Evolutionary conservation across 1,139 yeast genomes (phyloP), one percentile per base, ranked within the genome.

Genomic region (Blastobotrys capitulatus): DNA sequence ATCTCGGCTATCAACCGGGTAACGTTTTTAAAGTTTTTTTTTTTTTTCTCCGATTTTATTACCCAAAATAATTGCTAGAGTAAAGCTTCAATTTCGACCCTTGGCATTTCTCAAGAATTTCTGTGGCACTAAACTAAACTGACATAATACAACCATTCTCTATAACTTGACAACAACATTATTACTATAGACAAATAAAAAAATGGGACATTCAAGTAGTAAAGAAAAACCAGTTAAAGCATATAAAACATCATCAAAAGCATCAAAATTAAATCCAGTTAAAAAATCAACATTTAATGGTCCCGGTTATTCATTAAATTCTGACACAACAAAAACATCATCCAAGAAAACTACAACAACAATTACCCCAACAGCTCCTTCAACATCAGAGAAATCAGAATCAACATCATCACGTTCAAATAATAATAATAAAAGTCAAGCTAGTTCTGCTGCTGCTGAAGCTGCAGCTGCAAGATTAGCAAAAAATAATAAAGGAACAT

Each of bases 171-270:
- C n/a, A n/a, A 25, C 25, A 15, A 32, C 36, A 22, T 5, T 22
- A n/a, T n/a, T n/a, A n/a, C n/a, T n/a, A n/a, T n/a, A n/a, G n/a
- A n/a, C n/a, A 5, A 22, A 22, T 22, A 22, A 22, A 22, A 13
- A n/a, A 6, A 44, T 44, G 47, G 47, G 47, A 36, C 37, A 38
- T 16, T 37, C 42, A 12, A 6, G 22, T 13, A 44, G 47, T 29
- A 44, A 44, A 37, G 10, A 31, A 27, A 26, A 41, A 16, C 31
- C 44, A 29, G 37, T 22, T 10, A 38, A 41, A 10, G 26, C 26
- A 31, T 25, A 9, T 16, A 18, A n/a, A 35, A 25, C 40, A 22
- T 22, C 32, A 6, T 16, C n/a, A n/a, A 13, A 9, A 6, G 19
- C 22, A 19, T 35, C 20, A 22, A 22, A 22, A 22, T 7, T 22